Evolutionary conservation across 1,139 yeast species (phyloP), one percentile per base, ranked within the genome.

Genomic region (Yamadazyma sp.): DNA sequence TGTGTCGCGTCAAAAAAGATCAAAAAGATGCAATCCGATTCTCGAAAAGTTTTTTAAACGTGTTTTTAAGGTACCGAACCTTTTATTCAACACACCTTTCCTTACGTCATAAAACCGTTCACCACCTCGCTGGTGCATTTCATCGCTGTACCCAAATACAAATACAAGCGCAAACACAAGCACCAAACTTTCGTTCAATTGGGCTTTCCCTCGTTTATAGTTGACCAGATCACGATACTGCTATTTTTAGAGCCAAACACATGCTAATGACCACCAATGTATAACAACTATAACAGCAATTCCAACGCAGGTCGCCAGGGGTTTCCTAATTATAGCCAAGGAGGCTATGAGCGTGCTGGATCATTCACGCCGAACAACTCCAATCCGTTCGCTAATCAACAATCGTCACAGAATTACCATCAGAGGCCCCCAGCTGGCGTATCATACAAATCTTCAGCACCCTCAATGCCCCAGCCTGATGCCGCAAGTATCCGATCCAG

Each of bases 401-500:
- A 24, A 15, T 28, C 31, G 29, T 26, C 29, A 11, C 16, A 28
- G n/a, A 22, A 32, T 11, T 22, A 9, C 36, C n/a, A 17, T 31
- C 28, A 33, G 18, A 5, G 8, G 29, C 9, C 29, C 4, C 29
- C 8, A 12, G 6, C n/a, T 26, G 16, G 12, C 29, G 12, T 6
- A 11, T 5, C 6, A 6, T 11, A 11, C 15, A 26, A 26, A 15
- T 5, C 27, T 6, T 16, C 29, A 4, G 8, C 7, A 11, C 7
- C 12, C 9, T 8, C 5, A 17, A 12, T 17, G 31, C 36, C 26
- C 8, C 30, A 35, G 17, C 27, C 27, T 23, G 15, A 29, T 28
- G 27, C 35, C n/a, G 47, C 39, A 12, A 47, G 45, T 30, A 25
- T 36, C 18, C 36, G 43, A 27, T 35, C 39, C 10, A 39, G 40